phyloP scores from a whole-genome alignment of 768 basidiomycete genomes.

The Trametes punicea region DNA sequence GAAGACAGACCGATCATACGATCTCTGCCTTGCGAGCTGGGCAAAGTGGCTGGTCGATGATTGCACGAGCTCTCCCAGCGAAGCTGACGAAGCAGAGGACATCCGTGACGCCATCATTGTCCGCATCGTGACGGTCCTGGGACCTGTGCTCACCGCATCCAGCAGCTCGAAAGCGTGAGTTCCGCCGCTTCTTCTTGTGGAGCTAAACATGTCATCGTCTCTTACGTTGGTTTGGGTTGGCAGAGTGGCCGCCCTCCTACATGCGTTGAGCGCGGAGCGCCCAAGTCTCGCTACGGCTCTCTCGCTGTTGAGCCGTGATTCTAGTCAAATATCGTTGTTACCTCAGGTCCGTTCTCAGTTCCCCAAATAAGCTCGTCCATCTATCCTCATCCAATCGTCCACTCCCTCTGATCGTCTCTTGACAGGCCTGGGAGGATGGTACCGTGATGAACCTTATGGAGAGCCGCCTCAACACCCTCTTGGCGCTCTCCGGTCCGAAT shows the following conservation, averaged over 20 bases:
- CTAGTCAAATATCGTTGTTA: not conserved
- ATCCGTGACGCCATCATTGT: conserved; percentile 45
- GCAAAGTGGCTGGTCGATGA: conserved; percentile 53
- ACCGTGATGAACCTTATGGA: conserved; percentile 53
- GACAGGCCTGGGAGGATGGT: conserved; percentile 49
- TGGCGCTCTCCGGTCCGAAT: conserved; percentile 20
- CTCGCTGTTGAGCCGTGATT: conserved; percentile 5
- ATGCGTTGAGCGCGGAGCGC: conserved; percentile 38
- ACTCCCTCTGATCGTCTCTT: not conserved
- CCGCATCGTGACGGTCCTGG: conserved; percentile 46
- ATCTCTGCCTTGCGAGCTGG: conserved; percentile 68
- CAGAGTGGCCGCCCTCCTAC: conserved; percentile 37
- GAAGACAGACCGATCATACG: conserved; percentile 43
- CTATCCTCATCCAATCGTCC: not conserved
- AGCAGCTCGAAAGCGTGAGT: conserved; percentile 35
- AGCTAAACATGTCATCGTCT: no score
- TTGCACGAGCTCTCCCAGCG: conserved; percentile 31
- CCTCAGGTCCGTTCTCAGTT: not conserved
- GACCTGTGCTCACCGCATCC: conserved; percentile 31
- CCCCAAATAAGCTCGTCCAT: not conserved
- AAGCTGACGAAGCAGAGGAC: conserved; percentile 34
- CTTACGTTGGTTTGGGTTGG: not conserved
- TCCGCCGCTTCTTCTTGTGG: not conserved
- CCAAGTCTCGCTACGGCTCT: conserved; percentile 18
- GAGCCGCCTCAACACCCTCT: conserved; percentile 43